Evolutionary conservation across 495 filamentous ascomycete genomes (phyloP).

Genomic region (Penicillium egyptiacum): DNA sequence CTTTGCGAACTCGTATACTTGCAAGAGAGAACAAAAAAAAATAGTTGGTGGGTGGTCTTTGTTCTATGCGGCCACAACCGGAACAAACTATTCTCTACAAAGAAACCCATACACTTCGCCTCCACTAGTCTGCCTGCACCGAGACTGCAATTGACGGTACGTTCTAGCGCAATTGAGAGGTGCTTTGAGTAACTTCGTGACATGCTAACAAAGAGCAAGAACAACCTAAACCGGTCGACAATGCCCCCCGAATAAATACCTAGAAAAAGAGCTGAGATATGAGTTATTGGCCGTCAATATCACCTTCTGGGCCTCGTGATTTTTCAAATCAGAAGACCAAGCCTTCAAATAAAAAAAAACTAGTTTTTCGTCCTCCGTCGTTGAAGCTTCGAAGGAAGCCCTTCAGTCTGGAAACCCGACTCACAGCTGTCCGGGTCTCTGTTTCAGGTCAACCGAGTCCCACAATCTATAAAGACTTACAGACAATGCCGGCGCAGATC

Average conservation of each 20-base stretch:
- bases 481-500: conserved; percentile 1
- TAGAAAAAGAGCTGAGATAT: neutral
- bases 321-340: neutral
- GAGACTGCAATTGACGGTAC: neutral
- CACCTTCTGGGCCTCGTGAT: neutral
- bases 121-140: neutral
- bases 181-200: neutral
- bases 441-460: neutral
- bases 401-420: neutral
- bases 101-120: neutral
- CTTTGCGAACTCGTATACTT: neutral
- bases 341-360: neutral
- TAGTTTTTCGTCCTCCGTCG: neutral
- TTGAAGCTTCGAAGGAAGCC: neutral
- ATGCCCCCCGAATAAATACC: neutral
- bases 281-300: neutral
- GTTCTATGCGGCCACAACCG: conserved; percentile 7
- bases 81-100: neutral
- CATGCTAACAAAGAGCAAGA: neutral
- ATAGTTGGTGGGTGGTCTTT: neutral
- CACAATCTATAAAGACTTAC: neutral
- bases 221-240: neutral
- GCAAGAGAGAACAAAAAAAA: neutral
- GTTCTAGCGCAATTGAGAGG: neutral
- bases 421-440: neutral